Percentiles rank a stretch among this genome's conserved stretches.
These are phyloP conservation scores for Porcisia hertigi DNA, from an alignment of 208 protist genomes.

Conservation along the genomic window DNA sequence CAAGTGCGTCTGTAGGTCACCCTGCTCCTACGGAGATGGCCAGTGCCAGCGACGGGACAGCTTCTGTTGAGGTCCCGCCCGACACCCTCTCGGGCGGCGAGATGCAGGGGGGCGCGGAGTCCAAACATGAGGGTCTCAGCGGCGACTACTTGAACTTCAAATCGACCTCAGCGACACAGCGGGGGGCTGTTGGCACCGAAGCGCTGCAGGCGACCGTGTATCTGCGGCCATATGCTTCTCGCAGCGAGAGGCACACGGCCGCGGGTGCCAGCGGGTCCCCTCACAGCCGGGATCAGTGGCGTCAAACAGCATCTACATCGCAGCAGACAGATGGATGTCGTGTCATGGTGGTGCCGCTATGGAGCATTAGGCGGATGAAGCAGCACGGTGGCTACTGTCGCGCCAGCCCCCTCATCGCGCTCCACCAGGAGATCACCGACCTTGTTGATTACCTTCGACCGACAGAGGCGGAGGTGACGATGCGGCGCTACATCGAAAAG, in stretches of 20 bases:
- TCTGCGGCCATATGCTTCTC: not conserved
- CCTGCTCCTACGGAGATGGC: not conserved
- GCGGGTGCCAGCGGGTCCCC: not conserved
- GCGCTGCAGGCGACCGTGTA: slow-evolving; percentile 48
- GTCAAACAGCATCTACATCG: slow-evolving; percentile 6
- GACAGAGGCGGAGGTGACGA: slow-evolving; percentile 73
- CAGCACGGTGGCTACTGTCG: slow-evolving; percentile 57
- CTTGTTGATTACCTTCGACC: slow-evolving; percentile 79
- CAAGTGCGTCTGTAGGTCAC: not conserved
- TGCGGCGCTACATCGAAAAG: slow-evolving; percentile 76
- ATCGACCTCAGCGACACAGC: slow-evolving; percentile 1
- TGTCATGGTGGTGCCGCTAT: slow-evolving; percentile 38
- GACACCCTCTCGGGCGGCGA: not conserved
- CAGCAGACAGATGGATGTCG: not conserved
- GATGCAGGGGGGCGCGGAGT: not conserved
- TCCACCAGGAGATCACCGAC: slow-evolving; percentile 88
- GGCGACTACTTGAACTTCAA: slow-evolving; percentile 65
- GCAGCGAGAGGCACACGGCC: not conserved
- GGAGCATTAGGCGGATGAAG: slow-evolving; percentile 38
- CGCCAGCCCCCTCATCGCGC: slow-evolving; percentile 53
- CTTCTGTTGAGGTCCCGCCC: not conserved
- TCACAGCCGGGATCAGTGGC: slow-evolving; percentile 2
- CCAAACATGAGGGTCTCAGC: slow-evolving; percentile 34
- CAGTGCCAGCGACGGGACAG: not conserved
- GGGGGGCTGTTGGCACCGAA: slow-evolving; percentile 16